Percentiles rank a stretch among this genome's conserved stretches.
Conservation (phyloP, 2,329 filamentous ascomycete genomes). For the Cytospora chrysosperma region DNA sequence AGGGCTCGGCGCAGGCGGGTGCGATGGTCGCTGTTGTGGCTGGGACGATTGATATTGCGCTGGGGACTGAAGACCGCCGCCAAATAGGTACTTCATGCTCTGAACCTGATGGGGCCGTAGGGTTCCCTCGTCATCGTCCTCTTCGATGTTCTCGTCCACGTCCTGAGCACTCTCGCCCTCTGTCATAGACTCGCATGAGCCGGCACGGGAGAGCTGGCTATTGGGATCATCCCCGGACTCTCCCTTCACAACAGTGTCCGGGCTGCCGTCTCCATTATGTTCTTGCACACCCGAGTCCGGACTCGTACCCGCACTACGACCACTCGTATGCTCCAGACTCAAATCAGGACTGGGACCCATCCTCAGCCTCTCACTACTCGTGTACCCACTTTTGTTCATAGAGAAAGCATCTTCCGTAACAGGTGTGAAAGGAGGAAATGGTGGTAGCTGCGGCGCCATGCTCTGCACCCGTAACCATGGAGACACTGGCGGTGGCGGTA, state of each 20-base stretch:
- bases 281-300: constrained; percentile 14
- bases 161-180: constrained; percentile 13
- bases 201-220: constrained; percentile 17
- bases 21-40: not conserved
- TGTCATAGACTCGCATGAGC: constrained; percentile 12
- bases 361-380: not conserved
- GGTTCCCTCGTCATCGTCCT: constrained; percentile 18
- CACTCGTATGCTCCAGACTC: constrained; percentile 16
- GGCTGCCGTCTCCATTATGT: not conserved
- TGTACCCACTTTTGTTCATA: constrained; percentile 7
- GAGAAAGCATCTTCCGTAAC: constrained; percentile 23
- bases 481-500: constrained; percentile 17
- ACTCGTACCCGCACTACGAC: constrained; percentile 2
- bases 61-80: not conserved
- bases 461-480: constrained; percentile 22
- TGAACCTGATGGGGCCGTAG: constrained; percentile 20
- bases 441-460: constrained; percentile 24
- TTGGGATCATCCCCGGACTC: constrained; percentile 3
- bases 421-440: constrained; percentile 23
- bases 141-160: constrained; percentile 10
- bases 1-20: constrained; percentile 13
- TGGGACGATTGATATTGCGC: not conserved
- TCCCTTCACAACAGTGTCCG: not conserved
- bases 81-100: constrained; percentile 18
- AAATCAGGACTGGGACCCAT: constrained; percentile 13